Percentiles rank a stretch among this genome's conserved stretches.
Conservation (phyloP, 2,329 filamentous ascomycete species). For the Phialocephala sp. region DNA sequence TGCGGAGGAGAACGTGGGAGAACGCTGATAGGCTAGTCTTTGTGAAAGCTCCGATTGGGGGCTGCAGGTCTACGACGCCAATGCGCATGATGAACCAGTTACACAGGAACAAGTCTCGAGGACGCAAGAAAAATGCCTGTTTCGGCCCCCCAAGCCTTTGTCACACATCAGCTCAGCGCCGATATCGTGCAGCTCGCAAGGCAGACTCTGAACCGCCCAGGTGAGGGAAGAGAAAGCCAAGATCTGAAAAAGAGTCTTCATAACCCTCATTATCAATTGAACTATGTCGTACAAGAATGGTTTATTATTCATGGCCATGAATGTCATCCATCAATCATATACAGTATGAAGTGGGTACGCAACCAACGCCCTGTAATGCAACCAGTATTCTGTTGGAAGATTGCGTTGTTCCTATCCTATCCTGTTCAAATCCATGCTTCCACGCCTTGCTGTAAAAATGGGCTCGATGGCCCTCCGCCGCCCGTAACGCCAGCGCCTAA, state of each 20-base stretch:
- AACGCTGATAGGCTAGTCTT: too few species aligned
- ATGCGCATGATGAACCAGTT: background rate
- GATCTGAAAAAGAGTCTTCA: background rate
- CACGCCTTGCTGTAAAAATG: background rate
- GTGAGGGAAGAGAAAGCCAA: background rate
- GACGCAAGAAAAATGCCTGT: background rate
- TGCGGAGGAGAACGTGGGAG: background rate
- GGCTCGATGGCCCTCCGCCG: conserved; percentile 1
- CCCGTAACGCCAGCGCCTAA: conserved; percentile 1
- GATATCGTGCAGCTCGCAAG: background rate
- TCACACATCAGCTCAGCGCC: background rate
- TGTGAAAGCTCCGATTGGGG: background rate
- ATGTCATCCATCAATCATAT: conserved; percentile 7
- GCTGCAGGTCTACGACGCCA: background rate
- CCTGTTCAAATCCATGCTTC: background rate
- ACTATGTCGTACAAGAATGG: conserved; percentile 10
- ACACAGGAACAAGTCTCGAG: background rate
- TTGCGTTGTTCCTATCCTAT: background rate
- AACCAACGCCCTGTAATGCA: conserved; percentile 7
- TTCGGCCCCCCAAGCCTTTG: background rate
- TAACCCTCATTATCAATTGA: conserved; percentile 8
- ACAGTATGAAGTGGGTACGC: conserved; percentile 6
- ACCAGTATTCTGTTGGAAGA: conserved; percentile 2
- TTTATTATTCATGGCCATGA: conserved; percentile 6
- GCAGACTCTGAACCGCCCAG: background rate